Base-by-base conservation (phyloP, 441 rosid genomes). In the Erysimum cheiri region DNA sequence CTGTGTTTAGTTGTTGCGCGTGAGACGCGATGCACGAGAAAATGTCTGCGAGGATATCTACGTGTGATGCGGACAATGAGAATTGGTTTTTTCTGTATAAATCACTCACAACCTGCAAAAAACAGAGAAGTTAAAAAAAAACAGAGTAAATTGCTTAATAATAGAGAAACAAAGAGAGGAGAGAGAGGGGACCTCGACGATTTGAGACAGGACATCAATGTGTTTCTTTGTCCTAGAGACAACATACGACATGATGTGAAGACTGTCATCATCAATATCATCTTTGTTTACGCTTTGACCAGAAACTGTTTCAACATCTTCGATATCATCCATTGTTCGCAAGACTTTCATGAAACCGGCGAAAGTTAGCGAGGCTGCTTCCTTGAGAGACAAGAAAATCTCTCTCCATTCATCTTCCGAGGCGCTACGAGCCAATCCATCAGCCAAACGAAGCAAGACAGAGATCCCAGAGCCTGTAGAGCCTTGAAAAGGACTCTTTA, bases 141-240 rank as follows among this genome's bases (percentile, higher is more conserved):
- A 43, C 50, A 69, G 66, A 55, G 64, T 8, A 53, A 54, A 12
- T 57, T 53, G 43, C 3, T 56, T 56, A 13, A n/a, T 1, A 19
- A 47, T 56, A 54, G 29, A 55, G 36, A 43, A 14, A 26, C 13
- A 24, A 15, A 43, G 54, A 43, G 24, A 8, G 15, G 40, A 58
- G 37, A 57, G 41, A 60, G 53, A n/a, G 75, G 55, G 31, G 6
- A 96, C 99, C 98, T 91, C 94, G 58, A 88, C 60, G 64, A 88
- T 82, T 55, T 86, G 93, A 64, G 92, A 91, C 73, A 91, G 86
- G 58, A 88, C 77, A 8, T 95, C 80, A 58, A 96, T 87, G 78
- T 93, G 97, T 83, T 87, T 85, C 86, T 91, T 93, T 78, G 84
- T 87, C 77, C 96, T 85, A 15, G 97, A 91, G 71, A 87, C 83